Percentiles rank a stretch among this genome's conserved stretches.
phyloP scores from a whole-genome alignment of 441 rosid genomes.

The Populus hybrid region DNA sequence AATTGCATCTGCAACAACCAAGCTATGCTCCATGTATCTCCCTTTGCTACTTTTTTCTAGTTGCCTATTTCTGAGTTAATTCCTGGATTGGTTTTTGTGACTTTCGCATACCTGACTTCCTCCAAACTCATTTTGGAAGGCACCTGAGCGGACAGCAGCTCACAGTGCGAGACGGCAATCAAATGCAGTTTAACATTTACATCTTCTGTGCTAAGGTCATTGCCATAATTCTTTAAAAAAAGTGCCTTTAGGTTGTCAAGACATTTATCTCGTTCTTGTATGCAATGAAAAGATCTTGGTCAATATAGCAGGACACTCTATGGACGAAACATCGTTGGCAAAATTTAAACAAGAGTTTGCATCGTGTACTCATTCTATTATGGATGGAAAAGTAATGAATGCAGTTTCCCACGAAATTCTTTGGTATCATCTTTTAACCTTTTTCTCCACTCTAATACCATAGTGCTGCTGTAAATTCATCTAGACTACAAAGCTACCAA shows the following conservation, averaged over 20 bases:
- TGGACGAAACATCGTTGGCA: slow-evolving; percentile 86
- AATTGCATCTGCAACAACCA: not conserved
- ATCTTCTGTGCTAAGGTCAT: slow-evolving; percentile 92
- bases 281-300: slow-evolving; percentile 14
- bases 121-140: slow-evolving; percentile 47
- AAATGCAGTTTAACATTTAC: slow-evolving; percentile 78
- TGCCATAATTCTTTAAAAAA: slow-evolving; percentile 15
- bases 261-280: slow-evolving; percentile 10
- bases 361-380: slow-evolving; percentile 77
- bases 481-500: too few relatives aligned
- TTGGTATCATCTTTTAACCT: slow-evolving; percentile 37
- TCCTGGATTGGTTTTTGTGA: not conserved
- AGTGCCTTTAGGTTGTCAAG: slow-evolving; percentile 4
- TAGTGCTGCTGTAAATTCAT: not conserved
- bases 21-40: not conserved
- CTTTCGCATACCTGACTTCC: slow-evolving; percentile 10
- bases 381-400: slow-evolving; percentile 90
- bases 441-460: not conserved
- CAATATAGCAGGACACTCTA: slow-evolving; percentile 56
- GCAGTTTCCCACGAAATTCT: slow-evolving; percentile 68
- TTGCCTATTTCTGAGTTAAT: not conserved
- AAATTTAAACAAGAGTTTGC: slow-evolving; percentile 69
- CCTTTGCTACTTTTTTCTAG: not conserved
- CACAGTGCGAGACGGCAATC: slow-evolving; percentile 93
- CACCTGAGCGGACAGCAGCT: slow-evolving; percentile 96